phyloP scores from a whole-genome alignment of 2,329 filamentous ascomycete species.

The Epichloe baconii region DNA sequence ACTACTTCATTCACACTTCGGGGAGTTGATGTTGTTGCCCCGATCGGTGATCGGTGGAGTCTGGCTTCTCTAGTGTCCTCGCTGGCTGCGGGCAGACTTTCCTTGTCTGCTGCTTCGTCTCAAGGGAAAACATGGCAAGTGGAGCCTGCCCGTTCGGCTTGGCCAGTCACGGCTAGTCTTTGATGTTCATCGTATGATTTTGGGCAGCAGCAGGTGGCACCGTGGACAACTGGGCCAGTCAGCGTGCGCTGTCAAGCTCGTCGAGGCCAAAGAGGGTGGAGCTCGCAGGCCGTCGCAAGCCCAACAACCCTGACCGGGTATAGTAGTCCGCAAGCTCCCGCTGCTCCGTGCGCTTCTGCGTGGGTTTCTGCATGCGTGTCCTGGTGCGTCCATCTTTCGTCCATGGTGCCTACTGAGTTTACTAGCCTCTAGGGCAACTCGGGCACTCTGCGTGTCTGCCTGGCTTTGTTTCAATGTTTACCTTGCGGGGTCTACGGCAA shows the following conservation, averaged over 20 bases:
- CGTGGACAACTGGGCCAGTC: neutral
- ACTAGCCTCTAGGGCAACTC: too few species aligned
- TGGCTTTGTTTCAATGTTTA: too few species aligned
- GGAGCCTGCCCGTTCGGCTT: neutral
- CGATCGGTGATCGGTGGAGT: too few species aligned
- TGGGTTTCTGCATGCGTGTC: neutral
- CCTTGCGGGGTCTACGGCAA: too few species aligned
- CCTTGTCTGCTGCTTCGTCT: neutral
- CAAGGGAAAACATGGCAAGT: neutral
- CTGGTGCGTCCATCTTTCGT: neutral
- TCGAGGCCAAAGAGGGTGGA: neutral
- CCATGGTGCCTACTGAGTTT: neutral
- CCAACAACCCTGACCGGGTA: neutral
- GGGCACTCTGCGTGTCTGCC: too few species aligned
- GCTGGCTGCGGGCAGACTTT: too few species aligned
- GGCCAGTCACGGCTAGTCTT: neutral
- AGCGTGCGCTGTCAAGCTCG: neutral
- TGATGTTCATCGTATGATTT: slow-evolving; percentile 4
- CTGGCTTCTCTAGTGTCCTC: too few species aligned
- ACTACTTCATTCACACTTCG: too few species aligned
- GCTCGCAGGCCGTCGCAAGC: too few species aligned
- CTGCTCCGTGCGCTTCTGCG: neutral
- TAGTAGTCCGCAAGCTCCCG: neutral
- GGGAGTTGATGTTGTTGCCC: too few species aligned
- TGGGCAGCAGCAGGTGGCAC: neutral